Base-by-base conservation (phyloP, 2,329 filamentous ascomycete genomes). In the Fusarium pilosicola region DNA sequence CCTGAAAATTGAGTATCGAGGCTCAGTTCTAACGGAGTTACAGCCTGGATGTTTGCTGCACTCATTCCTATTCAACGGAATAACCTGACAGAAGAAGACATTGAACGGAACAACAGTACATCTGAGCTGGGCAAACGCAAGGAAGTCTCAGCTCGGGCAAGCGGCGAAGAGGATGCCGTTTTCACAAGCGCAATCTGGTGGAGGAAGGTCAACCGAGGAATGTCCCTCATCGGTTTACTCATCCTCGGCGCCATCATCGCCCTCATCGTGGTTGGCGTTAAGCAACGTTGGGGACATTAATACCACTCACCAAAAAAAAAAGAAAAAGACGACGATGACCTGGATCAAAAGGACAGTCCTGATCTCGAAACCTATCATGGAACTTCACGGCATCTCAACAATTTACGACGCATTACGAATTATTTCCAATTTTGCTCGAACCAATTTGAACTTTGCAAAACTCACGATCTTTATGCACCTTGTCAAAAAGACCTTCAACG, bases 11-110 rank as follows among this genome's bases (percentile, higher is more conserved):
- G 11, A 26, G 10, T 10, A 8, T 26, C 24, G 32, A 61, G n/a
- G 15, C 18, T 34, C 26, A 71, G 65, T 54, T 45, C 69, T 75
- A 70, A 79, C 69, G 55, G 45, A 17, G 57, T 46, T 26, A 55
- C 75, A 92, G 92, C 92, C 62, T 97, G 94, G 94, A 93, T 96
- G 84, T 85, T 94, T 71, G 94, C 92, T 4, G 89, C 94, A 3
- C 87, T 95, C 61, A 85, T 96, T 18, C 93, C 93, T 3, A 82
- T 97, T 12, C 93, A 93, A 15, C 84, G 85, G 4, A 87, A 87
- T 62, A 88, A 90, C 14, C 82, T 85, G 26, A 76, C 82, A 3
- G 83, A 87, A 3, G 83, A 87, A 24, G 88, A 90, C 81, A 83
- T 86, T 44, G 86, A 91, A 77, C 81, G 74, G n/a, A 71, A 83